Evolutionary conservation across 2,329 filamentous ascomycete species (phyloP), one percentile per base, ranked within the genome.

Genomic region (Neophaeococcomyces mojaviensis): DNA sequence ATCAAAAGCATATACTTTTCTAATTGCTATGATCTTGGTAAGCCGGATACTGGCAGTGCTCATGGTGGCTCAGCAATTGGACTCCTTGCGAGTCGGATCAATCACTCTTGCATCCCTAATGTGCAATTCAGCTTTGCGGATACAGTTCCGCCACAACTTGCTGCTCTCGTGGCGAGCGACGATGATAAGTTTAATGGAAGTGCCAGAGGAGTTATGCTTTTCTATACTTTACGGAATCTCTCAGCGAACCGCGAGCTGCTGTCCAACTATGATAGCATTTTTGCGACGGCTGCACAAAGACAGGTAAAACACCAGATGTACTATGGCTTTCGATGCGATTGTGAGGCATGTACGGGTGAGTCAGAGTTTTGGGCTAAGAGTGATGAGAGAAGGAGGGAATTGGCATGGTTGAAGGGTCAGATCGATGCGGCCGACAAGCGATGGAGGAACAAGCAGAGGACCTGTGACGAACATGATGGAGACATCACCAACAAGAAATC

Each of bases 71-170:
- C 52, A 7, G 52, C 48, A n/a, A 44, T 56, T 18, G 54, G 54
- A 26, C 32, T 24, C 6, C 10, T 55, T 8, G 34, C 48, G n/a
- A 52, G 50, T 22, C 35, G 54, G 3, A 42, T 56, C 47, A 56
- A 56, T 33, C 54, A 56, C 34, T 47, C 43, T 34, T 56, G 54
- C 40, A 38, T 55, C 2, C 52, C 54, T 8, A 56, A 56, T 37
- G 45, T 54, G 18, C 47, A 49, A 18, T 55, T 56, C 38, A 52
- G 42, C 15, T 56, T 50, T 42, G 39, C 51, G n/a, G 45, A 46
- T 15, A 13, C 13, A 49, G 5, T 8, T 22, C 41, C 41, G 13
- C 16, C 31, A 4, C 15, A 33, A 18, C 39, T 31, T 8, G n/a
- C 31, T 1, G 10, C 19, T 19, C 19, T 15, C 22, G 3, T 16